phyloP scores from a whole-genome alignment of 2,329 filamentous ascomycete genomes.

The Dendrostoma leiphaemia region DNA sequence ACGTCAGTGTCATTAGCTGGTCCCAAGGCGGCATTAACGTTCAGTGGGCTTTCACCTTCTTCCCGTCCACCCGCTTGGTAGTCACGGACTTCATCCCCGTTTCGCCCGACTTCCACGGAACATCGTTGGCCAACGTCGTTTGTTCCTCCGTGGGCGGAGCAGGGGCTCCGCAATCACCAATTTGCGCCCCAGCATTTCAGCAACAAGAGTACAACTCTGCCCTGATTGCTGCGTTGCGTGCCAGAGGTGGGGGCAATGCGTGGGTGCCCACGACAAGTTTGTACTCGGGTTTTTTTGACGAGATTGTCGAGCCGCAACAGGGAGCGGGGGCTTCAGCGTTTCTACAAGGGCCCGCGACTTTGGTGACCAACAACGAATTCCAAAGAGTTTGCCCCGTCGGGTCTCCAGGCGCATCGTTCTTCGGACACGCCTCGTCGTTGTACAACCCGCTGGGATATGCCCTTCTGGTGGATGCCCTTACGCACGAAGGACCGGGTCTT shows the following conservation, averaged over 20 bases:
- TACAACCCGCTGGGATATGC: conserved; percentile 45
- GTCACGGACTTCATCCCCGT: conserved; percentile 47
- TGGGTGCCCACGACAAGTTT: conserved; percentile 55
- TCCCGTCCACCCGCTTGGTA: conserved; percentile 41
- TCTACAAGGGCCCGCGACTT: conserved; percentile 37
- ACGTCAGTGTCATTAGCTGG: conserved; percentile 31
- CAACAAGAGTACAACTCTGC: conserved; percentile 44
- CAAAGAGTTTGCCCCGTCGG: conserved; percentile 39
- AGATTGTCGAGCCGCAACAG: conserved; percentile 49
- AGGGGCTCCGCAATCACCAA: not conserved
- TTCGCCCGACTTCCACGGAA: conserved; percentile 43
- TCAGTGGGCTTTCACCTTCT: conserved; percentile 56
- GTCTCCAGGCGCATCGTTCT: not conserved
- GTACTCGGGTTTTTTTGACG: conserved; percentile 45
- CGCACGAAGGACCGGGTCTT: conserved; percentile 23
- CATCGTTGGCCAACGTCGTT: conserved; percentile 31
- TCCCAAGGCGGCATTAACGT: conserved; percentile 50
- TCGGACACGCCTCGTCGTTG: conserved; percentile 32
- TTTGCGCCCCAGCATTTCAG: not conserved
- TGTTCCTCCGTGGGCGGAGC: not conserved
- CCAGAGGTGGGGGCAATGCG: conserved; percentile 44
- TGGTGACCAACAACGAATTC: conserved; percentile 46
- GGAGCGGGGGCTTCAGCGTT: conserved; percentile 44
- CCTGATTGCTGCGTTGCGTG: conserved; percentile 39
- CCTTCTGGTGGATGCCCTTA: conserved; percentile 46